These are phyloP conservation scores for Hanseniaspora lachancei DNA, from an alignment of 805 yeast species.

Conservation along the genomic window DNA sequence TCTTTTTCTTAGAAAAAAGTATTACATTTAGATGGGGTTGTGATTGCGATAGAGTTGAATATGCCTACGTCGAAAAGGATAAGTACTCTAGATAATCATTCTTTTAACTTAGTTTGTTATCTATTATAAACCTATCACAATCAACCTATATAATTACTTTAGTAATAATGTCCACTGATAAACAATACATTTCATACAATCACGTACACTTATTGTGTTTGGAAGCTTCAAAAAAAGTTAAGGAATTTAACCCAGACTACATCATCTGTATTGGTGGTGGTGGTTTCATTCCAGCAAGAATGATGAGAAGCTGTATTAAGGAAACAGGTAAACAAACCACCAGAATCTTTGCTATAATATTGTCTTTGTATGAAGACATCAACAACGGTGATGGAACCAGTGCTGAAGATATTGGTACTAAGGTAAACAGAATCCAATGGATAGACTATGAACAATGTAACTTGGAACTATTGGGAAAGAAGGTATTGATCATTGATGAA, in stretches of 20 bases:
- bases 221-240: constrained; percentile 46
- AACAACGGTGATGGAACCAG: constrained; percentile 41
- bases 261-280: constrained; percentile 97
- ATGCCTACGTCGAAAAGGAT: too few relatives aligned
- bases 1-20: too few relatives aligned
- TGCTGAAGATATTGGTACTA: constrained; percentile 47
- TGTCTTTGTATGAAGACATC: constrained; percentile 79
- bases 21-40: too few relatives aligned
- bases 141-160: neutral
- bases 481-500: constrained; percentile 63
- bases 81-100: too few relatives aligned
- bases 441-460: constrained; percentile 56
- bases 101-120: neutral
- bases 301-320: constrained; percentile 82
- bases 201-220: constrained; percentile 67
- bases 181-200: constrained; percentile 68
- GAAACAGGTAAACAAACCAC: constrained; percentile 78
- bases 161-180: constrained; percentile 25
- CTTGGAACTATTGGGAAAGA: constrained; percentile 51
- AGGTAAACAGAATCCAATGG: constrained; percentile 73
- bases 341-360: constrained; percentile 86
- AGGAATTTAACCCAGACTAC: constrained; percentile 67
- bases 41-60: too few relatives aligned
- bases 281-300: constrained; percentile 95
- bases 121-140: neutral